These are phyloP conservation scores for Salix suchowensis DNA, from an alignment of 345 rosid species.

Conservation along the genomic window DNA sequence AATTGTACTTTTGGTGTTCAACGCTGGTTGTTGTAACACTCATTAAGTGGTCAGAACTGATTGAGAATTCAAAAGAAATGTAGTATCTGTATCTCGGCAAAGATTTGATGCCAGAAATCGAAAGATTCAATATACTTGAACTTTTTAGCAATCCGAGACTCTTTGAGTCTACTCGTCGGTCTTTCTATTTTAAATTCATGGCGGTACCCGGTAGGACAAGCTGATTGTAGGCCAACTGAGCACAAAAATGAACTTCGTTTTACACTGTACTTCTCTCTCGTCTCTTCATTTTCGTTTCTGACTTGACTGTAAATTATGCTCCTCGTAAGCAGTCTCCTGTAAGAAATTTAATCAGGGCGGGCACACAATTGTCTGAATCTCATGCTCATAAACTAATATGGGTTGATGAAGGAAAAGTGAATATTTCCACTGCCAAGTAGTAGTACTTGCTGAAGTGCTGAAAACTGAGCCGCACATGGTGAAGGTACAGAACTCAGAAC, in stretches of 20 bases:
- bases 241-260: background rate
- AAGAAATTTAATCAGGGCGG: no score
- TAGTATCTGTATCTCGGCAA: slow-evolving; percentile 6
- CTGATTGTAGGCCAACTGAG: background rate
- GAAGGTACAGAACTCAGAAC: no score
- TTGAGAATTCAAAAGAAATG: slow-evolving; percentile 9
- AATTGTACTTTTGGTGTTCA: background rate
- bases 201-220: background rate
- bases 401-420: background rate
- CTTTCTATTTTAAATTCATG: background rate
- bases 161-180: background rate
- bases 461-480: background rate
- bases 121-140: slow-evolving; percentile 6
- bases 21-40: slow-evolving; percentile 18
- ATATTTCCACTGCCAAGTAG: no score
- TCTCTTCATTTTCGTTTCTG: background rate
- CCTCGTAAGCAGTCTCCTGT: background rate
- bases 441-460: no score
- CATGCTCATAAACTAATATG: background rate
- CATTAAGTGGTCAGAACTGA: slow-evolving; percentile 8
- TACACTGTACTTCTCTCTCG: background rate
- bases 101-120: background rate
- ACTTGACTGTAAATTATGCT: background rate
- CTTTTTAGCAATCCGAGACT: background rate
- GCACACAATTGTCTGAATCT: background rate